These are phyloP conservation scores for Pichia ethanolica DNA, from an alignment of 805 yeast species.

Conservation along the genomic window DNA sequence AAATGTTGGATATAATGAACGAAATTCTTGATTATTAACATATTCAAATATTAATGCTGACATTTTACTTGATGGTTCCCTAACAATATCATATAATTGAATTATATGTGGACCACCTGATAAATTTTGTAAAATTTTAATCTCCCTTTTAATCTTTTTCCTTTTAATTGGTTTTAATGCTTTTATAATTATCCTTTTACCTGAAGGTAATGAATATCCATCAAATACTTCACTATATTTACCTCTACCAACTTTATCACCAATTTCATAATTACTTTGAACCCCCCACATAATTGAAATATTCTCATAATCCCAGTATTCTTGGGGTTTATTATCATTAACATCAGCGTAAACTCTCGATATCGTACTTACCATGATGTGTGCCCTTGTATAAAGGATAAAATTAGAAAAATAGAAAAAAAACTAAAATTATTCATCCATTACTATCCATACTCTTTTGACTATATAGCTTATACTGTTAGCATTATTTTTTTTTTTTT, in stretches of 20 bases:
- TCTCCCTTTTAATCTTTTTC: constrained; percentile 86
- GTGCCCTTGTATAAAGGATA: too few relatives aligned
- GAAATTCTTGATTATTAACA: constrained; percentile 75
- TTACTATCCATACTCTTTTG: too few relatives aligned
- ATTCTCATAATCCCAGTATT: constrained; percentile 84
- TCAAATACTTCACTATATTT: constrained; percentile 93
- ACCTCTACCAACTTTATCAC: constrained; percentile 83
- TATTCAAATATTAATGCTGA: constrained; percentile 86
- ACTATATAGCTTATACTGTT: too few relatives aligned
- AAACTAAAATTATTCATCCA: too few relatives aligned
- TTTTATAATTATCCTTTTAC: constrained; percentile 69
- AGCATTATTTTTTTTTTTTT: too few relatives aligned
- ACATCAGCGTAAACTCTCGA: constrained; percentile 67
- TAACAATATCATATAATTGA: constrained; percentile 69
- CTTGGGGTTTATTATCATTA: constrained; percentile 56
- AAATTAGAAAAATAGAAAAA: too few relatives aligned
- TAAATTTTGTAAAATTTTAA: constrained; percentile 77
- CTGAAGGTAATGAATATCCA: constrained; percentile 63
- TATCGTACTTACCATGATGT: constrained; percentile 11
- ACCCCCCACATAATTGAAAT: constrained; percentile 55
- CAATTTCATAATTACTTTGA: constrained; percentile 52
- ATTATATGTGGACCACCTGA: constrained; percentile 81
- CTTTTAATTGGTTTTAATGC: constrained; percentile 88
- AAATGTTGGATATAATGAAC: constrained; percentile 73
- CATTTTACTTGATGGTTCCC: constrained; percentile 71